Evolutionary conservation across 306 rosid species (phyloP).

Genomic region (Vigna angularis): DNA sequence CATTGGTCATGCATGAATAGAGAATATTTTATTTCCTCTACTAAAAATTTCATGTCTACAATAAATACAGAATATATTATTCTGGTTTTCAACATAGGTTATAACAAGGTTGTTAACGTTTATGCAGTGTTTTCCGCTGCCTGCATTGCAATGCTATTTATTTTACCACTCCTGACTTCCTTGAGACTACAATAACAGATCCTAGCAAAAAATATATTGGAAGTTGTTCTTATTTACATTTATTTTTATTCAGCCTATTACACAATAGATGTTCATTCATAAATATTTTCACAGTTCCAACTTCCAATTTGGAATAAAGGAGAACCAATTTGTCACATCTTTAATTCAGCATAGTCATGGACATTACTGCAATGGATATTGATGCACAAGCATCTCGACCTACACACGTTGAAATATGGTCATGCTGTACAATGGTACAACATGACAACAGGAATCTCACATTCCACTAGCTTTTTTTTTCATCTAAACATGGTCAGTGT

Average conservation of each 20-base stretch:
- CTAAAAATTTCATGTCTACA: no score
- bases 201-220: not conserved
- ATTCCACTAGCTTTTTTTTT: not conserved
- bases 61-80: no score
- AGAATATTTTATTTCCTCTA: no score
- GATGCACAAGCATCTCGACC: not conserved
- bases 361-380: conserved; percentile 7
- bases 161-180: conserved; percentile 12
- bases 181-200: not conserved
- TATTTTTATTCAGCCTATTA: not conserved
- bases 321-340: conserved; percentile 15
- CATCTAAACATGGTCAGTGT: not conserved
- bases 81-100: not conserved
- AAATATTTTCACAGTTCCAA: conserved; percentile 23
- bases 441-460: not conserved
- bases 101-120: not conserved
- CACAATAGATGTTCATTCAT: not conserved
- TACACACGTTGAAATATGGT: not conserved
- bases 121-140: not conserved
- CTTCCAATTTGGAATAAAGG: conserved; percentile 19
- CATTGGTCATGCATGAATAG: no score
- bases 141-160: conserved; percentile 7
- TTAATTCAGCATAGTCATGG: conserved; percentile 16
- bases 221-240: not conserved
- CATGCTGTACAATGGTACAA: not conserved